These are phyloP conservation scores for Fraxinus pennsylvanica DNA, from an alignment of 257 asterid genomes.

Conservation along the genomic window DNA sequence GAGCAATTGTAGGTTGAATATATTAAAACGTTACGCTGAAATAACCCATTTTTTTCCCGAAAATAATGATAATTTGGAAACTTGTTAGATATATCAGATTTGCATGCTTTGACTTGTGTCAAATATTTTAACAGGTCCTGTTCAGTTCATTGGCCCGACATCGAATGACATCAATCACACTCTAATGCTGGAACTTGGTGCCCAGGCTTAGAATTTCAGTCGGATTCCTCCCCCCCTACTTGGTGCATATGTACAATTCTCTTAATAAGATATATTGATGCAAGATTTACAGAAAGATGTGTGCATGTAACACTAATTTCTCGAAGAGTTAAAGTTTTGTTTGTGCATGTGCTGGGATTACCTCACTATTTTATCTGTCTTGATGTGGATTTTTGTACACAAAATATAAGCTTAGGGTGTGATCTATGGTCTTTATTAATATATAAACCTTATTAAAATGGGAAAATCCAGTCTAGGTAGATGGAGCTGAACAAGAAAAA, in stretches of 20 bases:
- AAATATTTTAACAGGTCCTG: conserved; percentile 39
- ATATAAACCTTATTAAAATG: neutral
- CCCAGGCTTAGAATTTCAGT: conserved; percentile 32
- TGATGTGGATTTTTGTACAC: neutral
- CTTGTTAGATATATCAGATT: neutral
- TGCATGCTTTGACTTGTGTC: neutral
- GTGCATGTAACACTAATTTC: neutral
- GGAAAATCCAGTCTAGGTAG: neutral
- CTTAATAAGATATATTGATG: neutral
- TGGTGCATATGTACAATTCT: neutral
- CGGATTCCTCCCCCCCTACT: neutral
- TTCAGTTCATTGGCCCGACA: conserved; percentile 49
- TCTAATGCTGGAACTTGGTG: conserved; percentile 49
- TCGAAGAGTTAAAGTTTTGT: neutral
- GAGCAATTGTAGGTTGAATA: neutral
- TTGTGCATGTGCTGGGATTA: neutral
- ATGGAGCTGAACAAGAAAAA: neutral
- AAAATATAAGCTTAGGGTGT: neutral
- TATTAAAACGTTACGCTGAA: neutral
- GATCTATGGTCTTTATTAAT: neutral
- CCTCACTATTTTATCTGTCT: neutral
- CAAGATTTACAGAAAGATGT: neutral
- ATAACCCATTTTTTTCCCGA: neutral
- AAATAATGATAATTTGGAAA: neutral
- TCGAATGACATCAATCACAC: conserved; percentile 47